Conservation (phyloP, 768 basidiomycete genomes). For the Tylopilus plumbeoviolaceoides region DNA sequence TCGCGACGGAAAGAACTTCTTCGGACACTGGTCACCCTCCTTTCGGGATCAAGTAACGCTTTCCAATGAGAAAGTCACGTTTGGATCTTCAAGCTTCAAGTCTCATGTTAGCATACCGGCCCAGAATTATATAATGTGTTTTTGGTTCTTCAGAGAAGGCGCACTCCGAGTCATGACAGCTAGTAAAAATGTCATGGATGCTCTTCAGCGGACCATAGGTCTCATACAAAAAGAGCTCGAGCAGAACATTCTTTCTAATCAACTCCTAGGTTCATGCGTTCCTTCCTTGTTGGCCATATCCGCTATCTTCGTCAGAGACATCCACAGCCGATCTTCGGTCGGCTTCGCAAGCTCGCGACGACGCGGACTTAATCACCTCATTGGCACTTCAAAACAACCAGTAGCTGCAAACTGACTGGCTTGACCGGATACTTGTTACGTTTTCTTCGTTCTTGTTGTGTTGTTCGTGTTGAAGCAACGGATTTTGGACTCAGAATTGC, state of each 20-base stretch:
- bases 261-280: slow-evolving; percentile 67
- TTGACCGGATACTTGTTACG: slow-evolving; percentile 81
- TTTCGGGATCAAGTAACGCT: slow-evolving; percentile 41
- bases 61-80: slow-evolving; percentile 60
- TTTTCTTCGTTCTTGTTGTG: slow-evolving; percentile 81
- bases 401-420: slow-evolving; percentile 84
- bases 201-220: slow-evolving; percentile 76
- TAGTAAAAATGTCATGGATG: slow-evolving; percentile 85
- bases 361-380: slow-evolving; percentile 61
- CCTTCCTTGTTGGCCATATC: too few species aligned
- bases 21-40: slow-evolving; percentile 43
- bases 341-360: slow-evolving; percentile 74
- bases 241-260: slow-evolving; percentile 76
- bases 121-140: background rate
- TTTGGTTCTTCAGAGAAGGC: slow-evolving; percentile 57
- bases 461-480: slow-evolving; percentile 87
- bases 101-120: background rate
- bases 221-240: slow-evolving; percentile 93
- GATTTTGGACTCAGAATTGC: slow-evolving; percentile 73
- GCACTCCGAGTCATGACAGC: slow-evolving; percentile 84
- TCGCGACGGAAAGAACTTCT: slow-evolving; percentile 72
- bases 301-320: slow-evolving; percentile 62
- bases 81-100: slow-evolving; percentile 31
- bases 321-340: slow-evolving; percentile 75
- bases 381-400: slow-evolving; percentile 78